A percentile compares a stretch with the other conserved stretches of the same genome.
phyloP scores from a whole-genome alignment of 768 basidiomycete species.

The Podaxis mareebaensis region DNA sequence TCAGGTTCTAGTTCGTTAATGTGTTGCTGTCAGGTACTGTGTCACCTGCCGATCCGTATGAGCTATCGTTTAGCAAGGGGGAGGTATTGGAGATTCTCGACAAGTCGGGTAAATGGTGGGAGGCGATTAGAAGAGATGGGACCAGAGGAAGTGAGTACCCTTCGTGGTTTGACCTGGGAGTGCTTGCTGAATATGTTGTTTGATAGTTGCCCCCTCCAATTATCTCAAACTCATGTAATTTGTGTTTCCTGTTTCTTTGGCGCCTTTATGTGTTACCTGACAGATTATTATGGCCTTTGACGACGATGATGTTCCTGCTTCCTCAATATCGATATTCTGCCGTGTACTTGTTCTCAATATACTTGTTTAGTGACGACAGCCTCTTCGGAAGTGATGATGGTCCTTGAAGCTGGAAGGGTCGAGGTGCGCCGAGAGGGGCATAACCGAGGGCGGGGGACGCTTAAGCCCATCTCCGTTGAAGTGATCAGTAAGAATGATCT shows the following conservation, averaged over 20 bases:
- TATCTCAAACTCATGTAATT: constrained; percentile 27
- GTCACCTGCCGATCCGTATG: constrained; percentile 77
- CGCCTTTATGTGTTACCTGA: neutral
- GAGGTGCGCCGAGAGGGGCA: no score
- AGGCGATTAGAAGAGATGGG: constrained; percentile 68
- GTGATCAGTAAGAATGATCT: no score
- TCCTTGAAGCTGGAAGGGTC: no score
- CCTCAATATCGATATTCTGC: no score
- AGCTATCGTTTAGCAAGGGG: constrained; percentile 83
- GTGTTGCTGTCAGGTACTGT: constrained; percentile 55
- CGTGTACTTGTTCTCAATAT: no score
- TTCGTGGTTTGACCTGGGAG: constrained; percentile 6
- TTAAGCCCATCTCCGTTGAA: no score
- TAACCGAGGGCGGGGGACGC: no score
- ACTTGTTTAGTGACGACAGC: no score
- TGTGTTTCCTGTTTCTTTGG: neutral
- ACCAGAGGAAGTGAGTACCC: constrained; percentile 59
- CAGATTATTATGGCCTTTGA: neutral
- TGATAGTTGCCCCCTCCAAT: constrained; percentile 41
- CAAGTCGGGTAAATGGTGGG: constrained; percentile 83
- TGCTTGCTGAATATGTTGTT: neutral
- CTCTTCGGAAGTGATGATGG: no score
- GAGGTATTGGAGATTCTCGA: constrained; percentile 84
- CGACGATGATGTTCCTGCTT: neutral
- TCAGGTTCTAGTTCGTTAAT: neutral